Evolutionary conservation across 352 stramenopile species (phyloP).

Genomic region (Phytophthora citrophthora): DNA sequence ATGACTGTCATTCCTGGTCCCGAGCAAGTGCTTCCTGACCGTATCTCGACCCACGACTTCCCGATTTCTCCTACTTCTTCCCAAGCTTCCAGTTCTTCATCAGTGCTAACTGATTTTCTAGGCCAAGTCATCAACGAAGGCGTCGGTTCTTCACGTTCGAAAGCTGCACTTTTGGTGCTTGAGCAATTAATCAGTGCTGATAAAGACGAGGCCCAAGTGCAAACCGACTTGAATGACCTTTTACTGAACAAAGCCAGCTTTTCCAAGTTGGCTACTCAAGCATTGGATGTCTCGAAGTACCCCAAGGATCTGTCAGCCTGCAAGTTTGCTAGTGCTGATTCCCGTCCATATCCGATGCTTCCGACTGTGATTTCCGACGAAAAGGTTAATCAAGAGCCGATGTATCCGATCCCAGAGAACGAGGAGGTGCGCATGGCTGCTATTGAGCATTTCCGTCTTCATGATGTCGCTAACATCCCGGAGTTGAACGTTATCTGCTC

Average conservation of each 20-base stretch:
- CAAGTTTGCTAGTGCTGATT: constrained; percentile 22
- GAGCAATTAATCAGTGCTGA: constrained; percentile 23
- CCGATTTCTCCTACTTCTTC: constrained; percentile 2
- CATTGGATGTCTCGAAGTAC: constrained; percentile 26
- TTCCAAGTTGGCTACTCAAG: background rate
- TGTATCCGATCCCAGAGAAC: constrained; percentile 31
- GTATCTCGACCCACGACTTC: background rate
- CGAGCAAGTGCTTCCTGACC: constrained; percentile 15
- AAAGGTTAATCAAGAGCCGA: background rate
- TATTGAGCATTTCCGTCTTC: constrained; percentile 26
- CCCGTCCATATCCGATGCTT: constrained; percentile 30
- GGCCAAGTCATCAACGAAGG: constrained; percentile 20
- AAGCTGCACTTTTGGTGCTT: constrained; percentile 30
- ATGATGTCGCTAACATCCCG: constrained; percentile 15
- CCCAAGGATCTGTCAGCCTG: constrained; percentile 19
- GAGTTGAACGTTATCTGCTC: constrained; percentile 43
- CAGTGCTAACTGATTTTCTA: constrained; percentile 25
- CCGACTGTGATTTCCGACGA: background rate
- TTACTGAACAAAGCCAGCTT: background rate
- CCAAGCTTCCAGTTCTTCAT: background rate
- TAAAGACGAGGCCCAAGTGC: constrained; percentile 18
- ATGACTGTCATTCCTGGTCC: constrained; percentile 15
- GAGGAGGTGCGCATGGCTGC: constrained; percentile 26
- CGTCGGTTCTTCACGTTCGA: background rate
- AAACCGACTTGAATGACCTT: constrained; percentile 13